Evolutionary conservation across 192 early-diverging fungal genomes (phyloP).

Genomic region (Coemansia furcata): DNA sequence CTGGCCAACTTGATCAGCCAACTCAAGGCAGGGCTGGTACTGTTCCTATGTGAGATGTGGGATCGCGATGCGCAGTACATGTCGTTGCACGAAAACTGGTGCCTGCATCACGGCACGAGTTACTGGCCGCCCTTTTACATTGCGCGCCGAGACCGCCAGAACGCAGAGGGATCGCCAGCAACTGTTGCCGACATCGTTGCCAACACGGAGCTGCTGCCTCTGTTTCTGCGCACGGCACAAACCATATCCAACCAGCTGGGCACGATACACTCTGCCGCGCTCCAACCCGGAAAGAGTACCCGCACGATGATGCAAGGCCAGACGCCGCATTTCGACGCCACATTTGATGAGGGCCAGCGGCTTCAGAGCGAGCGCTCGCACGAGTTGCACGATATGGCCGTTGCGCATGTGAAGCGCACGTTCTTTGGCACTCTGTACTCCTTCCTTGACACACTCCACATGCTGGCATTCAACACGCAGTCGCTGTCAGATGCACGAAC

Average conservation of each 20-base stretch:
- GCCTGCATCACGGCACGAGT: conserved; percentile 43
- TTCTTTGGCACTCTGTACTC: conserved; percentile 73
- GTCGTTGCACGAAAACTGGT: conserved; percentile 49
- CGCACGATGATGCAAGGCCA: conserved; percentile 39
- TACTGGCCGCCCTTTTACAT: conserved; percentile 50
- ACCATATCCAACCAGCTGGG: conserved; percentile 37
- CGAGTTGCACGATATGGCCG: conserved; percentile 53
- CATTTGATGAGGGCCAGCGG: conserved; percentile 45
- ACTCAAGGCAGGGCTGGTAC: conserved; percentile 69
- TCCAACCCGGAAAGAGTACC: conserved; percentile 45
- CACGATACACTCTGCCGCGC: conserved; percentile 38
- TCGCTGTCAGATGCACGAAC: background rate
- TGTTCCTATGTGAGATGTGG: conserved; percentile 76
- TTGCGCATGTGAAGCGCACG: conserved; percentile 55
- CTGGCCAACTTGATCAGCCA: conserved; percentile 69
- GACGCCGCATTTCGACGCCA: conserved; percentile 42
- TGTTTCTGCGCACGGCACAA: conserved; percentile 47
- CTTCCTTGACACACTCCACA: conserved; percentile 81
- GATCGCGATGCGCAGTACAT: conserved; percentile 61
- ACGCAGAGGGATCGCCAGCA: conserved; percentile 22
- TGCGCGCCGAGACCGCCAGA: conserved; percentile 28
- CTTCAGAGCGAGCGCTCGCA: conserved; percentile 52
- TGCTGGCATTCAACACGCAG: conserved; percentile 50
- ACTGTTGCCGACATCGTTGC: conserved; percentile 39
- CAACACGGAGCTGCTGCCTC: conserved; percentile 48